Conservation (phyloP, 495 filamentous ascomycete genomes). For the Penicillium bialowiezense region DNA sequence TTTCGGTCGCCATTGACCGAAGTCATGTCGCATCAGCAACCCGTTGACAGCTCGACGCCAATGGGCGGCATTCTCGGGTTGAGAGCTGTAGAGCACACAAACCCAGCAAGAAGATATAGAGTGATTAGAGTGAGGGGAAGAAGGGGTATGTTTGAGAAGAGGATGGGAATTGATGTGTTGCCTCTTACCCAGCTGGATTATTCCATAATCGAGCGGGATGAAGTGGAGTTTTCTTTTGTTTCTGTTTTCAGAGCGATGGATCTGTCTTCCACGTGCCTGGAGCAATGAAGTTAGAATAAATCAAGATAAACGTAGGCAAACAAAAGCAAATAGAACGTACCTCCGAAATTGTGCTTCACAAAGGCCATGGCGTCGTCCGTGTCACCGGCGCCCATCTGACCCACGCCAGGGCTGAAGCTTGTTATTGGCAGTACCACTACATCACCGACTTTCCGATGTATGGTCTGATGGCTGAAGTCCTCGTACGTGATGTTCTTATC, state of each 20-base stretch:
- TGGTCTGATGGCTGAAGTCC: constrained; percentile 85
- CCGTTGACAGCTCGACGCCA: not conserved
- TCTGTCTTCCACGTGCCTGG: constrained; percentile 40
- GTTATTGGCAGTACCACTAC: constrained; percentile 94
- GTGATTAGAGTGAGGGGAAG: too few species aligned
- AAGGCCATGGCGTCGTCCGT: constrained; percentile 95
- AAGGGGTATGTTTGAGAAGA: not conserved
- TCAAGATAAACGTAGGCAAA: not conserved
- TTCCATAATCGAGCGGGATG: too few species aligned
- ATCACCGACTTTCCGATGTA: constrained; percentile 83
- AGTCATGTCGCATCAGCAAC: too few species aligned
- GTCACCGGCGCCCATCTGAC: constrained; percentile 90
- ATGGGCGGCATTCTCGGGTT: not conserved
- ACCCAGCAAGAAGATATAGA: not conserved
- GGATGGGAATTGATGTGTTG: too few species aligned
- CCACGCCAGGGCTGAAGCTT: constrained; percentile 92
- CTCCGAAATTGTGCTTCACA: constrained; percentile 96
- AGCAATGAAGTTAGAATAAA: constrained; percentile 9
- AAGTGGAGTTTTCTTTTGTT: too few species aligned
- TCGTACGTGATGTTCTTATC: constrained; percentile 73
- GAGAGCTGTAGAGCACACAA: not conserved
- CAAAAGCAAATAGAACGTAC: constrained; percentile 41
- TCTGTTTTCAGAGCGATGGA: constrained; percentile 31
- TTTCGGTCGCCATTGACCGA: too few species aligned
- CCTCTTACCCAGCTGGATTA: too few species aligned